Percentiles rank a stretch among this genome's conserved stretches.
These are phyloP conservation scores for Daldinia concentrica DNA, from an alignment of 495 filamentous ascomycete genomes.

Conservation along the genomic window DNA sequence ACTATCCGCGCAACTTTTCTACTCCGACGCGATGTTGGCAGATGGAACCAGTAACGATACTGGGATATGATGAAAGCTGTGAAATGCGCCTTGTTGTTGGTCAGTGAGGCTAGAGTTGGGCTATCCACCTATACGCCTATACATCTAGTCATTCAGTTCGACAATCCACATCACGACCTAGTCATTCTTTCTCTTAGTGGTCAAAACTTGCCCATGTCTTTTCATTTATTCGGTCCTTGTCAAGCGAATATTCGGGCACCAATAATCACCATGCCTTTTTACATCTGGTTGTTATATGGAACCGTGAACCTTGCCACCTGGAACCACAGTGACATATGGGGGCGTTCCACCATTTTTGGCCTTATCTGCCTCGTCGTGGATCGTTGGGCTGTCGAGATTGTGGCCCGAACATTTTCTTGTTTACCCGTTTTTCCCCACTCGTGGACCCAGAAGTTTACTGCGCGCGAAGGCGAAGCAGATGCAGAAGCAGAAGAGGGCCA, in stretches of 20 bases:
- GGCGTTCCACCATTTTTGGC: constrained; percentile 36
- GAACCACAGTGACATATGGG: constrained; percentile 27
- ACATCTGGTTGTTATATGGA: constrained; percentile 6
- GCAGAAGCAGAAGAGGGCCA: constrained; percentile 9
- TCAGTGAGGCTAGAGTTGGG: constrained; percentile 16
- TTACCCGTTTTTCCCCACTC: constrained; percentile 41
- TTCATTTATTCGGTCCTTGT: constrained; percentile 6
- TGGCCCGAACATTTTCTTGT: constrained; percentile 43
- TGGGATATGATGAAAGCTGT: constrained; percentile 21
- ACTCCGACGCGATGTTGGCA: constrained; percentile 7
- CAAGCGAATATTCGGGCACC: not conserved
- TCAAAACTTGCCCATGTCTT: constrained; percentile 13
- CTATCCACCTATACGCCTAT: constrained; percentile 1
- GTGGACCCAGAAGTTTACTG: constrained; percentile 22
- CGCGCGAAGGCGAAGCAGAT: constrained; percentile 3
- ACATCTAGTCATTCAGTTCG: constrained; percentile 15
- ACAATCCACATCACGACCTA: not conserved
- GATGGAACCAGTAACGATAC: constrained; percentile 19
- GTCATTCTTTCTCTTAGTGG: not conserved
- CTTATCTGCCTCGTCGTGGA: constrained; percentile 41
- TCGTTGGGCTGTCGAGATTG: constrained; percentile 44
- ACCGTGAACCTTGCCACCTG: constrained; percentile 33
- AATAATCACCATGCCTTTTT: not conserved
- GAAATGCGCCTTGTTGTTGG: constrained; percentile 29
- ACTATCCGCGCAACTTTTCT: constrained; percentile 22